Evolutionary conservation across 495 filamentous ascomycete genomes (phyloP).

Genomic region (Hypoxylon lienhwacheense): DNA sequence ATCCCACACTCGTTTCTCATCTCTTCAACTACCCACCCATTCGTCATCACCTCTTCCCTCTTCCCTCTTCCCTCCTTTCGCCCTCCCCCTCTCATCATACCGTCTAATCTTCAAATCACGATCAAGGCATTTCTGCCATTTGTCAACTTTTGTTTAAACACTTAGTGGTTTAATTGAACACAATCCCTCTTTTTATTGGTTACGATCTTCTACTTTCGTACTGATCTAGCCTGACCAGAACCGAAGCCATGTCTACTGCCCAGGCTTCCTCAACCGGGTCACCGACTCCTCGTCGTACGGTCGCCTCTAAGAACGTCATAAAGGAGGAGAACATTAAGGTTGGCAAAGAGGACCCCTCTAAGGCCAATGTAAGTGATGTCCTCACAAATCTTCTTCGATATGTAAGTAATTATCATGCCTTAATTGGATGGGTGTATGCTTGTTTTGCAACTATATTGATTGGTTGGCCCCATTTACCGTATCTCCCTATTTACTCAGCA

Average conservation of each 20-base stretch:
- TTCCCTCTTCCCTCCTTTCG: conserved; percentile 9
- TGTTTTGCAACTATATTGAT: background rate
- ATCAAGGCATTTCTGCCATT: conserved; percentile 38
- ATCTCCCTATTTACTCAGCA: background rate
- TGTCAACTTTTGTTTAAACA: conserved; percentile 30
- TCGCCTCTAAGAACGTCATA: conserved; percentile 39
- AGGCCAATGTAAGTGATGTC: conserved; percentile 39
- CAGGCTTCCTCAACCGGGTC: conserved; percentile 51
- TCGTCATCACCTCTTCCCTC: conserved; percentile 7
- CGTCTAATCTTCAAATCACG: conserved; percentile 33
- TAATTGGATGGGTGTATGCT: background rate
- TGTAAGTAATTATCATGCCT: conserved; percentile 25
- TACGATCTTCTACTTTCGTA: conserved; percentile 9
- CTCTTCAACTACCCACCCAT: conserved; percentile 7
- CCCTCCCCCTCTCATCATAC: conserved; percentile 9
- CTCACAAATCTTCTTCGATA: conserved; percentile 32
- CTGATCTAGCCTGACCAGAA: conserved; percentile 13
- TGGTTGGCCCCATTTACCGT: conserved; percentile 2
- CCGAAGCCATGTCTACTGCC: conserved; percentile 48
- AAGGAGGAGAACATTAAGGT: conserved; percentile 51
- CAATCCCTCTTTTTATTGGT: conserved; percentile 6
- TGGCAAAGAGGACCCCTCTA: conserved; percentile 38
- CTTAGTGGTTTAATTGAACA: conserved; percentile 26
- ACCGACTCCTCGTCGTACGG: conserved; percentile 47
- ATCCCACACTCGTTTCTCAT: conserved; percentile 7